phyloP scores from a whole-genome alignment of 805 yeast species.

The Suhomyces canberraensis region DNA sequence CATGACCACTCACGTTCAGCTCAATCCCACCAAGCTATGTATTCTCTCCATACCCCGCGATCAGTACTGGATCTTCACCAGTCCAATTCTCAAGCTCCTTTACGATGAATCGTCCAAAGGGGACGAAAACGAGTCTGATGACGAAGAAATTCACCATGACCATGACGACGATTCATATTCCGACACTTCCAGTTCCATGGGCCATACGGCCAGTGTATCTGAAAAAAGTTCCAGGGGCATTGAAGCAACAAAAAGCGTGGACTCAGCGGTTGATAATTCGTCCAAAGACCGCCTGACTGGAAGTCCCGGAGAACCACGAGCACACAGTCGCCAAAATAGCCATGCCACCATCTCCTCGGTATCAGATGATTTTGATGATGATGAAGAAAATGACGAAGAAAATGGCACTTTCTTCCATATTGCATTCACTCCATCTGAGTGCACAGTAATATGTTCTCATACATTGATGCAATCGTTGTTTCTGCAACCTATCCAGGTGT shows the following conservation, averaged over 20 bases:
- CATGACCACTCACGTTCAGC: constrained; percentile 48
- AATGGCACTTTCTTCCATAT: constrained; percentile 52
- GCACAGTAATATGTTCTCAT: constrained; percentile 54
- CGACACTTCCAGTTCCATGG: background rate
- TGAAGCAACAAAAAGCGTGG: background rate
- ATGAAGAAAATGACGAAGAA: constrained; percentile 14
- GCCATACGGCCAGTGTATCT: background rate
- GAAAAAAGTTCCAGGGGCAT: background rate
- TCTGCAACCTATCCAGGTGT: constrained; percentile 33
- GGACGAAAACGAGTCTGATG: constrained; percentile 9
- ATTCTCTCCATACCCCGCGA: constrained; percentile 52
- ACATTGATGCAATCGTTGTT: constrained; percentile 37
- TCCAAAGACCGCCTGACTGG: constrained; percentile 18
- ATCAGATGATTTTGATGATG: constrained; percentile 7
- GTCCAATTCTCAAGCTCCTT: constrained; percentile 48
- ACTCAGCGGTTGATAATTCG: constrained; percentile 23
- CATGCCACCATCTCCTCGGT: constrained; percentile 8
- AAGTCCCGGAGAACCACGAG: background rate
- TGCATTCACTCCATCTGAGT: constrained; percentile 61
- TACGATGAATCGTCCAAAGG: constrained; percentile 29
- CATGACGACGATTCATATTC: background rate
- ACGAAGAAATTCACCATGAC: background rate
- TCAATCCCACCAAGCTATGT: constrained; percentile 44
- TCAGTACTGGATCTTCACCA: constrained; percentile 51
- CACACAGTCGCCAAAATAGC: constrained; percentile 1